phyloP scores from a whole-genome alignment of 2,329 filamentous ascomycete species.

The Fusarium sp. region DNA sequence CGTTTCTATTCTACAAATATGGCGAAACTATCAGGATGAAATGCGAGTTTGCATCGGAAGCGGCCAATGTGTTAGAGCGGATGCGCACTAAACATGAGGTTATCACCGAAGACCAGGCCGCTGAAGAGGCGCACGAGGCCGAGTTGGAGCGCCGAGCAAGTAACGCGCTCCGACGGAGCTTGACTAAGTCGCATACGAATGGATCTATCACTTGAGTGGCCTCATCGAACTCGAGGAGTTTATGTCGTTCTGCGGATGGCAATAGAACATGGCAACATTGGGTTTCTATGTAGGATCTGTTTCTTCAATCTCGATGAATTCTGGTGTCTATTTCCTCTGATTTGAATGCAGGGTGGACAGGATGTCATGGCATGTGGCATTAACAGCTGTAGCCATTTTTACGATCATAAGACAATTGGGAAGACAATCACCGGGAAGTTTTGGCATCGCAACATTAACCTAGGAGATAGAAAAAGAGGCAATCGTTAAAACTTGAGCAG shows the following conservation, averaged over 20 bases:
- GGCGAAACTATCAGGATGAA: conserved; percentile 70
- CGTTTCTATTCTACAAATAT: conserved; percentile 81
- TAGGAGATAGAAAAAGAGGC: neutral
- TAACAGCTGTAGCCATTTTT: neutral
- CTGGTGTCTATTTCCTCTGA: neutral
- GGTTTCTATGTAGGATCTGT: neutral
- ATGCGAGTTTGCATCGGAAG: conserved; percentile 77
- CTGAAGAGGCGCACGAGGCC: conserved; percentile 39
- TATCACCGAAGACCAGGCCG: conserved; percentile 47
- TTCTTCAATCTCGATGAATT: neutral
- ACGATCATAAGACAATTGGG: neutral
- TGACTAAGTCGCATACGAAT: conserved; percentile 31
- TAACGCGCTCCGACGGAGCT: conserved; percentile 34
- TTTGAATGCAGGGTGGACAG: neutral
- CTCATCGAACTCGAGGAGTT: neutral
- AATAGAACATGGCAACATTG: neutral
- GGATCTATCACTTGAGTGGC: neutral
- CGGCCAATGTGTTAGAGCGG: conserved; percentile 68
- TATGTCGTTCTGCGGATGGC: neutral
- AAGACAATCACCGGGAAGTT: neutral
- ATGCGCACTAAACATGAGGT: conserved; percentile 52
- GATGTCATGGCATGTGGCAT: neutral
- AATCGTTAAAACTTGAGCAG: neutral
- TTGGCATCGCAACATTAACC: neutral
- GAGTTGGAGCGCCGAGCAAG: conserved; percentile 46